Evolutionary conservation across 495 filamentous ascomycete genomes (phyloP), one percentile per base, ranked within the genome.

Genomic region (Podospora sp.): DNA sequence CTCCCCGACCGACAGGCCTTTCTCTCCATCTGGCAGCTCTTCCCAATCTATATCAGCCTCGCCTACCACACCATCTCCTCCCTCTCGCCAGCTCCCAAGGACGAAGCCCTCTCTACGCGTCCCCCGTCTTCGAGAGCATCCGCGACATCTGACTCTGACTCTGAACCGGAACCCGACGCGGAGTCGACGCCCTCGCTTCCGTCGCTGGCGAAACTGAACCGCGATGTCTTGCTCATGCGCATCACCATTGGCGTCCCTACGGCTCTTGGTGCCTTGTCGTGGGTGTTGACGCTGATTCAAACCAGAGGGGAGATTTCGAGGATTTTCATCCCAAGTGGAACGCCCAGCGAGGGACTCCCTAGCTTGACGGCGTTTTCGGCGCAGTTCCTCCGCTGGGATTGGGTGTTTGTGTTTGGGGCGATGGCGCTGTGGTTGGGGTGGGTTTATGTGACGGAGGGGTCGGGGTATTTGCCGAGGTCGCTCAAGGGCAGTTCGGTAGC

Each of bases 1-100:
- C 11, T 58, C 0, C 21, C 22, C 0, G 60, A 63, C 3, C 60
- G 66, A 0, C 66, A 68, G 36, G n/a, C 51, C 0, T 68, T 60
- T 52, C n/a, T 68, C 0, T 68, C 58, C 24, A 8, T 68, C 8
- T 68, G 60, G 60, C 66, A 68, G 36, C 66, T 68, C n/a, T 67
- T 35, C 16, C 65, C 65, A 6, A 21, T 67, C 4, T 33, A 26
- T 5, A 16, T 67, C 49, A 33, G 58, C 18, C 25, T 67, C 59
- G 65, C 65, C 27, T 36, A 24, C 9, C 35, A 33, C 14, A 20
- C 27, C n/a, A 24, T 63, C 35, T 36, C 59, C 20, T 29, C 14
- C 29, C 26, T 16, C 27, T 25, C 14, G 18, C 16, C 20, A 16
- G 25, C 25, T 16, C 27, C 58, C 7, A 21, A 46, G 20, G 12